Evolutionary conservation across 2,329 filamentous ascomycete species (phyloP), one percentile per base, ranked within the genome.

Genomic region (Verticillium zaregamsianum): DNA sequence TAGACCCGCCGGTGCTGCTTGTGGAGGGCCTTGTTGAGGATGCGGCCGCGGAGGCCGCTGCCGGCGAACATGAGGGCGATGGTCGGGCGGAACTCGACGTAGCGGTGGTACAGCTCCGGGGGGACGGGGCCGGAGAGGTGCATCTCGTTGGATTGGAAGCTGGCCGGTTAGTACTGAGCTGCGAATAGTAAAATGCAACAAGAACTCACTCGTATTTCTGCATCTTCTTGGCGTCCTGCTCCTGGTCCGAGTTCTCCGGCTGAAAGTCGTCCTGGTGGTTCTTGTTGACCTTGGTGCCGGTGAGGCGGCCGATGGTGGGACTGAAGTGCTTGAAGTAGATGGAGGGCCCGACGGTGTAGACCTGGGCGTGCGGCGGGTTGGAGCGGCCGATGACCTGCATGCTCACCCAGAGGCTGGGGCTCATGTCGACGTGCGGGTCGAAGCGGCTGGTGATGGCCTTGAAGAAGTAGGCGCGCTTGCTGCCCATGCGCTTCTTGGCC

Each of bases 71-170:
- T 96, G 66, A 88, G 86, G 58, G 91, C 91, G 60, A 98, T 90
- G 70, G 97, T 92, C 31, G 93, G 93, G 61, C 88, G 90, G 76
- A 97, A 97, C 73, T 96, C 93, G 62, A 97, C 93, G 71, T 90
- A 98, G 67, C 93, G 90, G 73, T 97, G 93, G 73, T 97, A 97
- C 37, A 98, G 80, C 64, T 87, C 81, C 2, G 86, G 79, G 0
- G 94, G 93, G 0, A 95, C 89, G 0, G 94, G 94, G 0, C 94
- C 94, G 55, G 85, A 82, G 8, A 98, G 83, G 73, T 97, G 94
- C 70, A 97, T 88, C 73, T 97, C 90, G 72, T 92, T 93, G 45
- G 94, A 91, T 81, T 97, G 93, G 76, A 98, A 98, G 74, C 91
- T 93, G 69, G 1, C 4, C 7, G 33, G 45, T 52, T 25, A 52